A percentile compares a stretch with the other conserved stretches of the same genome.
phyloP scores from a whole-genome alignment of 2,329 filamentous ascomycete species.

The Aspergillus sclerotialis region DNA sequence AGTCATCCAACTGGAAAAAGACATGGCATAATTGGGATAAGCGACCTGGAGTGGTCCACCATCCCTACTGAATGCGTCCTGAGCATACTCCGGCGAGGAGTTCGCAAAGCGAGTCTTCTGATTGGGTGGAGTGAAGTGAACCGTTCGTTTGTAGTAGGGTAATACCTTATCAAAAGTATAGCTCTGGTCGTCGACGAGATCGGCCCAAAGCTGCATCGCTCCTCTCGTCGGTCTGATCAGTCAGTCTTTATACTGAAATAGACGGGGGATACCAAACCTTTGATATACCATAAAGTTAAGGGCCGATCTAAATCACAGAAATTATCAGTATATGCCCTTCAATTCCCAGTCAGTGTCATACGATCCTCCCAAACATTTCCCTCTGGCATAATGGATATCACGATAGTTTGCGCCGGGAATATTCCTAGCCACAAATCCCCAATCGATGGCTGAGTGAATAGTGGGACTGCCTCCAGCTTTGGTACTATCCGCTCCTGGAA shows the following conservation, averaged over 20 bases:
- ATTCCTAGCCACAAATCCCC: constrained; percentile 42
- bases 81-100: constrained; percentile 17
- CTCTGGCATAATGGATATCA: constrained; percentile 21
- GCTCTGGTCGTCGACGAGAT: constrained; percentile 22
- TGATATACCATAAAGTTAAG: constrained; percentile 30
- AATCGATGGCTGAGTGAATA: constrained; percentile 41
- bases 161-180: constrained; percentile 25
- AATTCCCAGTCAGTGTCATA: constrained; percentile 7
- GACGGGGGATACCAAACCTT: constrained; percentile 7
- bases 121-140: constrained; percentile 21
- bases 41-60: constrained; percentile 37
- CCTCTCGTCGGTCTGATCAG: constrained; percentile 16
- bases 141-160: constrained; percentile 22
- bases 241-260: neutral
- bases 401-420: constrained; percentile 41
- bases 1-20: constrained; percentile 32
- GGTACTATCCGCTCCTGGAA: constrained; percentile 24
- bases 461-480: constrained; percentile 15
- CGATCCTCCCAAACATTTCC: constrained; percentile 24
- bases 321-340: neutral
- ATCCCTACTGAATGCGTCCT: constrained; percentile 20
- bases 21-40: constrained; percentile 33
- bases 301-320: constrained; percentile 16
- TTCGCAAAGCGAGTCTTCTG: constrained; percentile 9
- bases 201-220: constrained; percentile 26